These are phyloP conservation scores for Phaffia australis DNA, from an alignment of 768 basidiomycete genomes.

Conservation along the genomic window DNA sequence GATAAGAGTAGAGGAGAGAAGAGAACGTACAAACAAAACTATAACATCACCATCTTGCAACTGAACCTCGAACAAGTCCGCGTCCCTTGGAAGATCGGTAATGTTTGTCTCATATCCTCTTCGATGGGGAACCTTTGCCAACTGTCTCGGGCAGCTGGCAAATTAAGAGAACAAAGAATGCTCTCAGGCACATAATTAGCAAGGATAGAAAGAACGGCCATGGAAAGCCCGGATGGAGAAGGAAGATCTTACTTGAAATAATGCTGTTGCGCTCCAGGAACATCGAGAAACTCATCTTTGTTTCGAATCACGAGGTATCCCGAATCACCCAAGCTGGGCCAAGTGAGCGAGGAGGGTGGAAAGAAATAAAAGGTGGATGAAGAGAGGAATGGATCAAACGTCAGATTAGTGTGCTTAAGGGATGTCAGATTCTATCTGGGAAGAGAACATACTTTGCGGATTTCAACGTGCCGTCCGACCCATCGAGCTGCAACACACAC, in stretches of 20 bases:
- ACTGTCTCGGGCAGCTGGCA: constrained; percentile 31
- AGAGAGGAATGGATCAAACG: neutral
- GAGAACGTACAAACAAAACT: constrained; percentile 34
- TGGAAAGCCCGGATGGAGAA: too few relatives aligned
- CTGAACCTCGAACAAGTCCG: constrained; percentile 30
- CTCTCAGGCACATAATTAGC: constrained; percentile 27
- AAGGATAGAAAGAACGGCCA: constrained; percentile 27
- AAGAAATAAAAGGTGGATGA: neutral
- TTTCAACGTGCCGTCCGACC: constrained; percentile 25
- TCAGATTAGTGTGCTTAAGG: neutral
- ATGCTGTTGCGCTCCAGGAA: constrained; percentile 22
- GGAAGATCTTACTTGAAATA: constrained; percentile 22
- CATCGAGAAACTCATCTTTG: constrained; percentile 8
- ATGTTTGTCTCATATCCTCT: constrained; percentile 23
- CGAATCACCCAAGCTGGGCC: constrained; percentile 36
- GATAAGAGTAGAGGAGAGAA: neutral
- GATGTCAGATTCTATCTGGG: neutral
- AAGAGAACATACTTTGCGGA: constrained; percentile 41
- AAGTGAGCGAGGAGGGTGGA: constrained; percentile 9
- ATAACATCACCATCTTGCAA: constrained; percentile 30
- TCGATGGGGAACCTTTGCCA: constrained; percentile 28
- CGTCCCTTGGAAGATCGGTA: constrained; percentile 31
- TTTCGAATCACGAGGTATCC: constrained; percentile 35
- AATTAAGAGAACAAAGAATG: constrained; percentile 24
- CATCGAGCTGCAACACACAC: constrained; percentile 27